A percentile compares a stretch with the other conserved stretches of the same genome.
phyloP scores from a whole-genome alignment of 257 asterid species.

The Lycium barbarum region DNA sequence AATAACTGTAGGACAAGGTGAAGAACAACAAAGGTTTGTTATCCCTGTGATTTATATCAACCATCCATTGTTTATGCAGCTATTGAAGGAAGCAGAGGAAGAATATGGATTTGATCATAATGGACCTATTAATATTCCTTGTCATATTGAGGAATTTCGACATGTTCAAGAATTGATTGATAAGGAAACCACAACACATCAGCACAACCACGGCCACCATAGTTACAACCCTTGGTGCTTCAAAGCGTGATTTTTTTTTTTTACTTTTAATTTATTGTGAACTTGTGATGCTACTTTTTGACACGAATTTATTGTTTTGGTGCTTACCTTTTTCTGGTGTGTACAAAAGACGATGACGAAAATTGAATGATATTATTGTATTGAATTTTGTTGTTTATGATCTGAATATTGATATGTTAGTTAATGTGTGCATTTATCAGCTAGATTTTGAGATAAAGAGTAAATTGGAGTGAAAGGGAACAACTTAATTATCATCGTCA shows the following conservation, averaged over 20 bases:
- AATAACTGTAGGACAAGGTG: constrained; percentile 64
- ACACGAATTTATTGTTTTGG: no score
- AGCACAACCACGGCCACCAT: constrained; percentile 40
- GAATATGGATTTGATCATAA: constrained; percentile 72
- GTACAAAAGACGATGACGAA: background rate
- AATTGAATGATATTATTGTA: background rate
- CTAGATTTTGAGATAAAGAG: background rate
- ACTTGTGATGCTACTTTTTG: background rate
- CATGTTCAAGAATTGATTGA: constrained; percentile 54
- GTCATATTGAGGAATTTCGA: constrained; percentile 62
- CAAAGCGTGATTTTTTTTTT: constrained; percentile 40
- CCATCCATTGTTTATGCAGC: constrained; percentile 64
- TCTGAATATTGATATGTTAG: background rate
- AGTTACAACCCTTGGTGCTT: constrained; percentile 57
- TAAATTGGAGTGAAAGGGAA: background rate
- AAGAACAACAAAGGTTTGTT: constrained; percentile 59
- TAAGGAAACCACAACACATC: constrained; percentile 43
- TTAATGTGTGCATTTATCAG: background rate
- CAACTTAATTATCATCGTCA: background rate
- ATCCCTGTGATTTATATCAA: constrained; percentile 65
- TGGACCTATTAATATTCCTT: constrained; percentile 70
- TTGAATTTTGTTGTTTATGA: background rate
- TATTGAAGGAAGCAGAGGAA: constrained; percentile 67
- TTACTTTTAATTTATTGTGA: no score
- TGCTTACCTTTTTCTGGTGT: background rate